Evolutionary conservation across 768 basidiomycete genomes (phyloP).

Genomic region (Lenzites betulinus): DNA sequence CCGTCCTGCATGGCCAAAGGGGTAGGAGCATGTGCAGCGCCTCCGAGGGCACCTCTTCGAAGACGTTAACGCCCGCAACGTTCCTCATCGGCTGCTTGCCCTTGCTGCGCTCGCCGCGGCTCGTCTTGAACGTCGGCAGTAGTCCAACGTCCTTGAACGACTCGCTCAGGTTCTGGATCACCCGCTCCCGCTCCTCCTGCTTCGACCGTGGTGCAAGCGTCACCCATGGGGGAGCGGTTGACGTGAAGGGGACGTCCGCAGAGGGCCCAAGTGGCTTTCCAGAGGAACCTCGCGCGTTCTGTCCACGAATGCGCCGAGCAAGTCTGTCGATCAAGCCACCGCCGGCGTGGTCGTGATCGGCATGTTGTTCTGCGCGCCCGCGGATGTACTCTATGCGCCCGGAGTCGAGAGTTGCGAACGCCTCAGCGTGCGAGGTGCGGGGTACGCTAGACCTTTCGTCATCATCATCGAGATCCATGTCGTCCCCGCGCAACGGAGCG

Average conservation of each 20-base stretch:
- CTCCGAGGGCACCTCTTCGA: constrained; percentile 57
- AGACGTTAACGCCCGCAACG: constrained; percentile 23
- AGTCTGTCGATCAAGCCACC: constrained; percentile 21
- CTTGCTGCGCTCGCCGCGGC: constrained; percentile 24
- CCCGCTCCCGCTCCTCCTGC: constrained; percentile 67
- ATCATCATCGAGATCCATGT: constrained; percentile 23
- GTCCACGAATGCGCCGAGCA: constrained; percentile 26
- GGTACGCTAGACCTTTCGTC: constrained; percentile 28
- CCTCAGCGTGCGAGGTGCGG: constrained; percentile 39
- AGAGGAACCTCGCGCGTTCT: constrained; percentile 9
- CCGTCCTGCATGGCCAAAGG: constrained; percentile 80
- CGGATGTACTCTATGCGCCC: constrained; percentile 31
- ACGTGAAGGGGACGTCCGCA: constrained; percentile 15
- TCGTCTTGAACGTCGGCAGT: constrained; percentile 50
- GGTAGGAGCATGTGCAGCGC: constrained; percentile 83
- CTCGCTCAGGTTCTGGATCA: constrained; percentile 62
- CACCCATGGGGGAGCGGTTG: constrained; percentile 58
- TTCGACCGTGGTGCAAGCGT: constrained; percentile 61
- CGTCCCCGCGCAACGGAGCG: constrained; percentile 4
- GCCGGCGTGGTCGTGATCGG: constrained; percentile 22
- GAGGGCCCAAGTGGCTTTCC: constrained; percentile 22
- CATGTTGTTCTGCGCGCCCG: constrained; percentile 21
- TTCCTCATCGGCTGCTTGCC: constrained; percentile 25
- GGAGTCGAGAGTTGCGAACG: constrained; percentile 38
- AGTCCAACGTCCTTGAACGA: constrained; percentile 83